Base-by-base conservation (phyloP, 139 green algal genomes). In the Eudorina sp. region DNA sequence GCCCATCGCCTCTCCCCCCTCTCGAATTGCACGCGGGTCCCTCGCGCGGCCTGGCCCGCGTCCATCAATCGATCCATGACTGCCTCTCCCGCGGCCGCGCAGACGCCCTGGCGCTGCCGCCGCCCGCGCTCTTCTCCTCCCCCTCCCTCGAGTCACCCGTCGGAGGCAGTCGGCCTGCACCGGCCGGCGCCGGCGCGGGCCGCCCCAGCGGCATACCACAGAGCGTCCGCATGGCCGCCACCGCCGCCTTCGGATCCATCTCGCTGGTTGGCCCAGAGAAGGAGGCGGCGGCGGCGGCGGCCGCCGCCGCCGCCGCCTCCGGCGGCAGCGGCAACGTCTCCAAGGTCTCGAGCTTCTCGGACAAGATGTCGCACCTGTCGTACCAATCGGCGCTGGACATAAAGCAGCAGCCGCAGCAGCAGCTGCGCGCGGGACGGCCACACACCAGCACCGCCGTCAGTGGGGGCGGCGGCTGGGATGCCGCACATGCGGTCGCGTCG, bases 261-360 rank as follows among this genome's bases (percentile, higher is more conserved):
- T 87, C 81, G 19, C 36, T 79, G 2, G 45, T 79, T 2, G 60
- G 81, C 13, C 13, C 81, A 1, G 31, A 66, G 0, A 18, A 53
- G 6, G 40, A 31, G 7, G 19, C 31, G 11, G 31, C 62, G 16
- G n/a, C 62, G 4, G 58, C 79, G 3, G 60, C 38, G 3, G 58
- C 58, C 0, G 40, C 80, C 1, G 80, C 41, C 5, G 60, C 34
- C 21, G 38, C 53, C 36, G 18, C 18, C 40, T 6, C 7, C 40
- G 41, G 70, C 2, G 25, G 21, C 2, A 62, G 73, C 45, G 73
- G 73, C 38, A 11, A 58, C 70, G 43, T 62, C 19, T 83, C 48
- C 75, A 83, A 83, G 45, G 16, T 51, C 14, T 83, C 75, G 27
- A 83, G 75, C 48, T 83, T 83, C 75, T 69, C 75, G 4, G 75